Evolutionary conservation across 768 basidiomycete species (phyloP), one percentile per base, ranked within the genome.

Genomic region (Lyophyllum decastes): DNA sequence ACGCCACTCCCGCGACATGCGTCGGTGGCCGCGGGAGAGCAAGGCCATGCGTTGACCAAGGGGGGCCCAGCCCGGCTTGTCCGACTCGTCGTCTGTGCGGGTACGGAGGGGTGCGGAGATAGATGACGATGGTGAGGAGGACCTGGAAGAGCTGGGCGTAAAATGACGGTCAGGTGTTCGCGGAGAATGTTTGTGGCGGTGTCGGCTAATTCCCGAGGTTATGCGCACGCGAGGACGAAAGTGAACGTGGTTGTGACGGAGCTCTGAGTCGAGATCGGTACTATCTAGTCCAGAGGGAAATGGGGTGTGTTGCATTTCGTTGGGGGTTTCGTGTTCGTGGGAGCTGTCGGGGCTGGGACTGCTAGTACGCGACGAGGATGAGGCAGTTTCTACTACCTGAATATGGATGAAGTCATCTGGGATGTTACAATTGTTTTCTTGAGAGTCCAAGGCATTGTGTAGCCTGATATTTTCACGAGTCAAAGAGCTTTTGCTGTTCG

Each of bases 201-300:
- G 78, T 26, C 77, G 79, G 46, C 79, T 79, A 33, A 90, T 66
- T 19, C 90, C 90, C 16, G 87, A 88, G 2, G 88, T 83, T 60
- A 92, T 92, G 63, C 90, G 86, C 30, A 92, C 90, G 41, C 90
- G 83, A 53, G 89, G 86, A 55, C 83, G 82, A 69, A 92, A 92
- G 52, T 82, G 87, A 2, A 91, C 86, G 30, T 72, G 74, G 45
- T 59, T 61, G 19, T 67, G 59, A 33, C 59, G 63, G 30, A 56
- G 63, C 26, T 60, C 62, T 1, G 66, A 8, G 17, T 61, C 57
- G 24, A 41, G 22, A n/a, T 57, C 54, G 17, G 59, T 45, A 16
- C 24, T 46, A 26, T 59, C 59, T 3, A 55, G 24, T 27, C 52
- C 25, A 35, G 47, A 52, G 14, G 49, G 55, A 17, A 55, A 54